Conservation (phyloP, 2,329 filamentous ascomycete species). For the Fusarium newnesense region DNA sequence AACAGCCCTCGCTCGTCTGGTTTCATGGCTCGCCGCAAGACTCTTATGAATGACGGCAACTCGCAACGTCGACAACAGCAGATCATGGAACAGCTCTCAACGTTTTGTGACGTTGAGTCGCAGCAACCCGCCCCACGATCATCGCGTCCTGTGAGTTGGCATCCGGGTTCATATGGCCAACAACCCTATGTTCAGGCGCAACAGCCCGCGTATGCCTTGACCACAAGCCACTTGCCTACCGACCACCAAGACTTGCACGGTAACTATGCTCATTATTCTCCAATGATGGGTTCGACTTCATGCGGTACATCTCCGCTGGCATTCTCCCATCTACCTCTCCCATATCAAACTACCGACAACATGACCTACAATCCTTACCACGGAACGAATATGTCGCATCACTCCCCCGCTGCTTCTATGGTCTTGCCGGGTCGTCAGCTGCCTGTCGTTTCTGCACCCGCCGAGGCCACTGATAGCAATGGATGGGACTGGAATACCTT, state of each 20-base stretch:
- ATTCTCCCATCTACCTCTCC: conserved; percentile 64
- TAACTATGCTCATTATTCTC: conserved; percentile 57
- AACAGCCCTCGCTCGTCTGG: conserved; percentile 72
- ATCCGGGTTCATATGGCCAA: conserved; percentile 68
- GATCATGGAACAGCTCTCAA: conserved; percentile 55
- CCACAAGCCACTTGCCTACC: conserved; percentile 51
- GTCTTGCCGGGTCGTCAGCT: conserved; percentile 31
- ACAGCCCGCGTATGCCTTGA: conserved; percentile 52
- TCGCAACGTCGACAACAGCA: conserved; percentile 60
- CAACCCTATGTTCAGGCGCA: conserved; percentile 52
- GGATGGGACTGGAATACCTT: conserved; percentile 59
- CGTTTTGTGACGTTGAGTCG: conserved; percentile 39
- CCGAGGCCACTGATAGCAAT: conserved; percentile 19
- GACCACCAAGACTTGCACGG: conserved; percentile 56
- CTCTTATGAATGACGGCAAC: conserved; percentile 62
- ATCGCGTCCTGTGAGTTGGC: conserved; percentile 78
- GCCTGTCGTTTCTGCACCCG: conserved; percentile 47
- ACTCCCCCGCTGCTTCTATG: conserved; percentile 45
- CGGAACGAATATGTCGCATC: conserved; percentile 50
- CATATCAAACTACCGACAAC: conserved; percentile 54
- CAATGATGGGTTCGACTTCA: conserved; percentile 66
- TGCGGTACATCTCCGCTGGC: conserved; percentile 67
- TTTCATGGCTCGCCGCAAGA: conserved; percentile 63
- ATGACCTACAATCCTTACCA: conserved; percentile 55
- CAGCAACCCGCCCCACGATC: conserved; percentile 45